These are phyloP conservation scores for Trametes sanguinea DNA, from an alignment of 768 basidiomycete genomes.

Conservation along the genomic window DNA sequence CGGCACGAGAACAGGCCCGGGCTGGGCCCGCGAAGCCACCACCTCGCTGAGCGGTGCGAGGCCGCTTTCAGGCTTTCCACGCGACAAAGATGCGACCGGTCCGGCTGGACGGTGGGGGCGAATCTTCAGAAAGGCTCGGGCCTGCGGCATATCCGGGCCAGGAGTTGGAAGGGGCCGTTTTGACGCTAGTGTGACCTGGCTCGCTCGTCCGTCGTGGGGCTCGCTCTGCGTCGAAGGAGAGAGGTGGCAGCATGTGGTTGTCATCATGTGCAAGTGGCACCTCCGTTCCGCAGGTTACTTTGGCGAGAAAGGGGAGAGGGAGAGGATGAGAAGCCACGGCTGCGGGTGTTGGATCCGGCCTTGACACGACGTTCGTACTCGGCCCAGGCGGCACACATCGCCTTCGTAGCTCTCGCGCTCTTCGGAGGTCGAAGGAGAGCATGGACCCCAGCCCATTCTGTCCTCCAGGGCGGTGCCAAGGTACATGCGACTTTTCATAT, in stretches of 20 bases:
- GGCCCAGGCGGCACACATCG: constrained; percentile 59
- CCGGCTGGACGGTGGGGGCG: constrained; percentile 42
- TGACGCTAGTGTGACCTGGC: constrained; percentile 1
- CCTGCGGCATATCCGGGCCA: neutral
- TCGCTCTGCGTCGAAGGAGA: neutral
- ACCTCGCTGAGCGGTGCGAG: neutral
- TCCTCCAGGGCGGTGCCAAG: constrained; percentile 48
- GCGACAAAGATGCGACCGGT: constrained; percentile 56
- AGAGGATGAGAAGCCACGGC: neutral
- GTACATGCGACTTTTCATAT: constrained; percentile 63
- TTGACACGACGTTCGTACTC: constrained; percentile 41
- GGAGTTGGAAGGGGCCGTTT: constrained; percentile 5
- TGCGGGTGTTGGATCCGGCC: constrained; percentile 10
- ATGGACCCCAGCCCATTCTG: constrained; percentile 50
- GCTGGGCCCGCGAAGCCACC: neutral
- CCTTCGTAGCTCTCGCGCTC: constrained; percentile 61
- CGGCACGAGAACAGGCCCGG: constrained; percentile 4
- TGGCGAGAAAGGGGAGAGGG: neutral
- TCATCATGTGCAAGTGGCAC: neutral
- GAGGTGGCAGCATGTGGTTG: neutral
- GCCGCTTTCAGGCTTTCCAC: constrained; percentile 47
- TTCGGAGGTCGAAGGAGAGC: constrained; percentile 42
- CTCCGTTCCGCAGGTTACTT: constrained; percentile 5
- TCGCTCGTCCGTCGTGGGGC: constrained; percentile 9
- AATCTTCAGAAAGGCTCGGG: neutral